Evolutionary conservation across 2,329 filamentous ascomycete species (phyloP).

Genomic region (Calcarisporium arbuscula): DNA sequence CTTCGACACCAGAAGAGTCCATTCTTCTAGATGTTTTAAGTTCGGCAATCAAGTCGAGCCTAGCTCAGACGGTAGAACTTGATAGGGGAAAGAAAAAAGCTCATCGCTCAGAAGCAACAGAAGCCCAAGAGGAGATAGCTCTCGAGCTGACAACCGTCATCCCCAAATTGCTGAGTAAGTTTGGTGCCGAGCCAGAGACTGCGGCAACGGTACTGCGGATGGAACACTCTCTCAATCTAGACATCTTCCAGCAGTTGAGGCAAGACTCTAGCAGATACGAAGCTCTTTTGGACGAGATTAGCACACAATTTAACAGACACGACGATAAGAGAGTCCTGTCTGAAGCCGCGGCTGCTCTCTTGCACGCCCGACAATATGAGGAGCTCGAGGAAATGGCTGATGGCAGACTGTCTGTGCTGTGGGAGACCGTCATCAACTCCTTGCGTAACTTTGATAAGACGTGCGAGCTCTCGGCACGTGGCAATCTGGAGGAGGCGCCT

Average conservation of each 20-base stretch:
- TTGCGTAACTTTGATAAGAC: constrained; percentile 66
- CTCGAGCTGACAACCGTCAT: constrained; percentile 72
- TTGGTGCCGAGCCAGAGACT: constrained; percentile 80
- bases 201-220: constrained; percentile 80
- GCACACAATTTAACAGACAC: constrained; percentile 90
- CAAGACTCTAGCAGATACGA: constrained; percentile 79
- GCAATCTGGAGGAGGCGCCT: constrained; percentile 57
- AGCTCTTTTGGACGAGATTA: constrained; percentile 81
- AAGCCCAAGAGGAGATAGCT: constrained; percentile 72
- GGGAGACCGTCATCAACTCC: constrained; percentile 75
- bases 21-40: constrained; percentile 84
- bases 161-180: constrained; percentile 84
- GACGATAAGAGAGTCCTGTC: constrained; percentile 77
- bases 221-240: constrained; percentile 79
- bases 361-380: constrained; percentile 80
- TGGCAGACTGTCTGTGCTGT: constrained; percentile 71
- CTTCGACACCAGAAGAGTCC: constrained; percentile 70
- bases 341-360: constrained; percentile 74
- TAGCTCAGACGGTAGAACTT: constrained; percentile 61
- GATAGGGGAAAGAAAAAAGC: constrained; percentile 52
- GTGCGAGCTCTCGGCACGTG: constrained; percentile 64
- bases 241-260: constrained; percentile 80
- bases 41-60: constrained; percentile 68
- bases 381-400: constrained; percentile 84
- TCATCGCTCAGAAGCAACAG: constrained; percentile 57